phyloP scores from a whole-genome alignment of 106 monocot species.

The Platanthera guangdongensis region DNA sequence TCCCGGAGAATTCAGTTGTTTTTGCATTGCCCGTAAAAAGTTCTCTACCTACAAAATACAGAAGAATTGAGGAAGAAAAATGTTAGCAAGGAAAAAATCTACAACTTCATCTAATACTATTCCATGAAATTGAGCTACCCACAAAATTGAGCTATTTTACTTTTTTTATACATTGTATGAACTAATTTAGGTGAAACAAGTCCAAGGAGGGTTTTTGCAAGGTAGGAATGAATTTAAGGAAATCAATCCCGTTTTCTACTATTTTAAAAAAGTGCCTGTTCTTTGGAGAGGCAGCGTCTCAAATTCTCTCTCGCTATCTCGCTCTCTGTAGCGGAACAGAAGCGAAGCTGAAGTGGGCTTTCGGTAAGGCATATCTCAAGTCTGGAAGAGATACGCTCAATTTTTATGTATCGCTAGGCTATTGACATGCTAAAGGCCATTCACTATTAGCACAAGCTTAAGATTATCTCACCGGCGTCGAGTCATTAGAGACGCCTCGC shows the following conservation, averaged over 20 bases:
- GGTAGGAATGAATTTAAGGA: background rate
- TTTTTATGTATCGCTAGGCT: background rate
- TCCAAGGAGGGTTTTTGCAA: background rate
- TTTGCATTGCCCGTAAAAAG: constrained; percentile 88
- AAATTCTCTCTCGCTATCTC: no score
- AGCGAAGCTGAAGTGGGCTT: background rate
- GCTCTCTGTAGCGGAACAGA: no score
- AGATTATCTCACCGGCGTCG: background rate
- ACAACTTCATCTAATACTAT: background rate
- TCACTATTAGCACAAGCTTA: background rate
- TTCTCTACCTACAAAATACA: constrained; percentile 55
- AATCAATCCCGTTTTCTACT: no score
- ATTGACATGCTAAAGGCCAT: background rate
- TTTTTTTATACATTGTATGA: background rate
- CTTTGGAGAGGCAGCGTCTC: no score
- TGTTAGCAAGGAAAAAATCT: background rate
- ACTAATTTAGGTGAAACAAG: constrained; percentile 1
- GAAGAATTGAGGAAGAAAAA: background rate
- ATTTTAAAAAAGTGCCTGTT: no score
- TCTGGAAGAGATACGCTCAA: constrained; percentile 5
- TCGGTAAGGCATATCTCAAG: constrained; percentile 5
- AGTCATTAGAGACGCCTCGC: no score
- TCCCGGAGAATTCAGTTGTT: constrained; percentile 78
- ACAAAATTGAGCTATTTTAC: background rate
- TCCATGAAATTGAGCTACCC: background rate